Base-by-base conservation (phyloP, 2,329 filamentous ascomycete species). In the Pseudogymnoascus pannorum region DNA sequence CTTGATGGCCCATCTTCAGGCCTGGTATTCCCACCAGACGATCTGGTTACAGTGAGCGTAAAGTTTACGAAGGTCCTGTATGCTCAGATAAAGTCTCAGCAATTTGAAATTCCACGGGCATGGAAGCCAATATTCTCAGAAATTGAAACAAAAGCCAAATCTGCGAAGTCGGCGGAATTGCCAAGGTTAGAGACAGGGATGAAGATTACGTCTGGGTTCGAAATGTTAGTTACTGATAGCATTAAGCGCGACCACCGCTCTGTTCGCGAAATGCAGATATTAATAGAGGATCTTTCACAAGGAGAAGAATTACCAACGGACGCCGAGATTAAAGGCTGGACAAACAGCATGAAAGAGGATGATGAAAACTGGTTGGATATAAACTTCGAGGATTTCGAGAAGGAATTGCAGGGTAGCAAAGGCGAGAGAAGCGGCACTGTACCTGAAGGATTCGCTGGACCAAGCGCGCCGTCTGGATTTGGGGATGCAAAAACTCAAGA, bases 331-430 rank as follows among this genome's bases (percentile, higher is more conserved):
- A 73, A 74, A 24, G 68, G 72, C 1, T 97, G 94, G 93, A 78
- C 81, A 35, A 74, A 79, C 29, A 70, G 71, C 2, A 75, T 78
- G 29, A 80, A 77, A n/a, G 84, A 93, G 58, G 93, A 97, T 64
- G 85, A 92, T 67, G 94, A 97, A 68, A 81, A 83, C 20, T 99
- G 94, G 94, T 79, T 99, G 66, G 87, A 97, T 68, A 95, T 99
- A 62, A 87, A 92, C 70, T 97, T 91, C 67, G 82, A 88, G 16
- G 92, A 97, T 64, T 91, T 99, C 61, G 92, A 97, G 69, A 80
- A 82, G 26, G 92, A 97, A 71, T 76, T 99, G 1, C 78, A 82
- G 29, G 81, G 82, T 0, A 74, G 75, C 38, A 72, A 70, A 6
- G 71, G 76, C 1, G 73, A 79, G 60, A 74, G 76, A 65, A 77